phyloP scores from a whole-genome alignment of 2,329 filamentous ascomycete genomes.

The Hymenoscyphus infarciens region DNA sequence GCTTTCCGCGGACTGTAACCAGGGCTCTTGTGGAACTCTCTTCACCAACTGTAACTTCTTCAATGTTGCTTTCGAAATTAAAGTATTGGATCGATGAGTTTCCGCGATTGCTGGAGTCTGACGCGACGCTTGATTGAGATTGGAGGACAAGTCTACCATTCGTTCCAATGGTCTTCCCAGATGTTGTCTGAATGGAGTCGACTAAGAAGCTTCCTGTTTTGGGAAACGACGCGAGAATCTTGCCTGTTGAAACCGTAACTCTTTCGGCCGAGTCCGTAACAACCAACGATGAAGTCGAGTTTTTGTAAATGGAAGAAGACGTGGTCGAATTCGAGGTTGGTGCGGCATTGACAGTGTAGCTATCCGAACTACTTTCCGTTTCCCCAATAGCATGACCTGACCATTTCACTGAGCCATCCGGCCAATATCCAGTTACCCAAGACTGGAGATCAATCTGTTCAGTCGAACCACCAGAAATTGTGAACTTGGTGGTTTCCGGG shows the following conservation, averaged over 20 bases:
- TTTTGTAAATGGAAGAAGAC: not conserved
- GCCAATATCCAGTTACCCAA: conserved; percentile 57
- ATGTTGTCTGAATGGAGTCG: conserved; percentile 18
- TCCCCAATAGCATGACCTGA: conserved; percentile 53
- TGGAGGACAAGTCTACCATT: conserved; percentile 50
- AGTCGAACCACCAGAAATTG: conserved; percentile 11
- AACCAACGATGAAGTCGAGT: conserved; percentile 1
- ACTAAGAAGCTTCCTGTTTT: conserved; percentile 20
- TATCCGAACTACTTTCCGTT: conserved; percentile 39
- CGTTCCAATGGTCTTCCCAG: conserved; percentile 21
- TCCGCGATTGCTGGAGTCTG: conserved; percentile 27
- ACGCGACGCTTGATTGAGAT: conserved; percentile 46
- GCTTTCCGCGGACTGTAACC: conserved; percentile 38
- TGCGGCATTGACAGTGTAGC: conserved; percentile 41
- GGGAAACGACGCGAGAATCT: conserved; percentile 20
- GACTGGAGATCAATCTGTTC: conserved; percentile 42
- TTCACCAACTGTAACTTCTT: conserved; percentile 46
- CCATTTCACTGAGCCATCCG: conserved; percentile 60
- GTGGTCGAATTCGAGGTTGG: not conserved
- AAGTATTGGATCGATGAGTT: conserved; percentile 40
- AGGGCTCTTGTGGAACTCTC: conserved; percentile 44
- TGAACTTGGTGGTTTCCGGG: conserved; percentile 19
- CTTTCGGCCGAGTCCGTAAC: not conserved
- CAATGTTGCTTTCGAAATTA: conserved; percentile 48
- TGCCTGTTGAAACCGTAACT: conserved; percentile 21